These are phyloP conservation scores for Mimosa pudica DNA, from an alignment of 306 rosid genomes.

Conservation along the genomic window DNA sequence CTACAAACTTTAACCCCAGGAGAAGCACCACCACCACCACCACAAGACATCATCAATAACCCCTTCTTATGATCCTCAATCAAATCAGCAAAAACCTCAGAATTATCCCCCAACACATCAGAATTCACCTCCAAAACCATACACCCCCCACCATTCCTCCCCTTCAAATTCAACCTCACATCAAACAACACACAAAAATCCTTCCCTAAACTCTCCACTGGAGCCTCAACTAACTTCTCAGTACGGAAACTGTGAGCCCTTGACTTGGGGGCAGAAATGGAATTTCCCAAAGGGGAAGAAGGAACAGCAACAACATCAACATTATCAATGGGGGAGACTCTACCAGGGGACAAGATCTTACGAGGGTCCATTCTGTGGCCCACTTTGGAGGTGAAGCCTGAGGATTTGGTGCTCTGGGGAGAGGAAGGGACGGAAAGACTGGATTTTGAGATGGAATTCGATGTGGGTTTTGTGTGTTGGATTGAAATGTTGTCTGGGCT, in stretches of 20 bases:
- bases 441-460: conserved; percentile 43
- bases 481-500: conserved; percentile 69
- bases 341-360: conserved; percentile 88
- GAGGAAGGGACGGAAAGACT: conserved; percentile 61
- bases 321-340: conserved; percentile 86
- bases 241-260: conserved; percentile 63
- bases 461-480: conserved; percentile 40
- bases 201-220: conserved; percentile 23
- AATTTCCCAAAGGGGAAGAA: conserved; percentile 38
- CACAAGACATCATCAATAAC: not conserved
- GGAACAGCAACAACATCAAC: conserved; percentile 36
- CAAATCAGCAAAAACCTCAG: conserved; percentile 72
- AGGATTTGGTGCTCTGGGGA: conserved; percentile 76
- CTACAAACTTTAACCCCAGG: conserved; percentile 65
- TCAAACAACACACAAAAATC: conserved; percentile 46
- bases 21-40: conserved; percentile 27
- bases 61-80: conserved; percentile 54
- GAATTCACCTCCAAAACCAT: conserved; percentile 82
- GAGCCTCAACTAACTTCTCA: conserved; percentile 21
- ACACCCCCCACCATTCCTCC: conserved; percentile 72
- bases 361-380: conserved; percentile 76
- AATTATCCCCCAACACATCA: conserved; percentile 65
- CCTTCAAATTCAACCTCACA: conserved; percentile 85
- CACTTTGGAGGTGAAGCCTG: conserved; percentile 55
- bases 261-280: conserved; percentile 40